Conservation (phyloP, 345 rosid species). For the Rhodomyrtus tomentosa region DNA sequence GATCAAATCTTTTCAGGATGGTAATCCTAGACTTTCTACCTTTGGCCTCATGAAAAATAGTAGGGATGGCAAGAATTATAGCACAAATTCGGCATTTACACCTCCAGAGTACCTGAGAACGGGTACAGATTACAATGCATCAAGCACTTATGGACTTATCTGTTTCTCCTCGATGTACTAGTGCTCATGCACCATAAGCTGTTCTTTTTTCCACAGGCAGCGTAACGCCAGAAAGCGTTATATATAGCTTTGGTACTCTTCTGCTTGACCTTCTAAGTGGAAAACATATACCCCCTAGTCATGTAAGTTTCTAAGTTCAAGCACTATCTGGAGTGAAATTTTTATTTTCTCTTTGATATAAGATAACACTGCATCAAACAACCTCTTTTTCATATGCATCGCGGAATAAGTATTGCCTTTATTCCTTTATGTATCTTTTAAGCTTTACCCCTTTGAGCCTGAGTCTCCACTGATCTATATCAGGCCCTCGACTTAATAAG, state of each 20-base stretch:
- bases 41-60: constrained; percentile 97
- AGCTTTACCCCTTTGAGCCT: not conserved
- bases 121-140: constrained; percentile 23
- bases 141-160: not conserved
- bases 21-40: constrained; percentile 82
- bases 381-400: not conserved
- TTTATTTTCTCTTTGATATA: not conserved
- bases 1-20: constrained; percentile 42
- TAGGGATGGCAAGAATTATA: constrained; percentile 90
- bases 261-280: constrained; percentile 96
- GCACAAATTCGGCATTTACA: constrained; percentile 90
- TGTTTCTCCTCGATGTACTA: not conserved
- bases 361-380: not conserved
- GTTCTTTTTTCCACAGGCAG: constrained; percentile 36
- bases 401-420: not conserved
- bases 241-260: constrained; percentile 94
- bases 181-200: not conserved
- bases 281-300: constrained; percentile 92
- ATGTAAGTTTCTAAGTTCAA: constrained; percentile 36
- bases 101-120: constrained; percentile 97
- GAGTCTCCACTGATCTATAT: not conserved
- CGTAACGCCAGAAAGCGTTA: constrained; percentile 88
- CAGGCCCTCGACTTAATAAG: constrained; percentile 96
- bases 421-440: not conserved
- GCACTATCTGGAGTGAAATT: not conserved